These are phyloP conservation scores for Letharia lupina DNA, from an alignment of 495 filamentous ascomycete genomes.

Conservation along the genomic window DNA sequence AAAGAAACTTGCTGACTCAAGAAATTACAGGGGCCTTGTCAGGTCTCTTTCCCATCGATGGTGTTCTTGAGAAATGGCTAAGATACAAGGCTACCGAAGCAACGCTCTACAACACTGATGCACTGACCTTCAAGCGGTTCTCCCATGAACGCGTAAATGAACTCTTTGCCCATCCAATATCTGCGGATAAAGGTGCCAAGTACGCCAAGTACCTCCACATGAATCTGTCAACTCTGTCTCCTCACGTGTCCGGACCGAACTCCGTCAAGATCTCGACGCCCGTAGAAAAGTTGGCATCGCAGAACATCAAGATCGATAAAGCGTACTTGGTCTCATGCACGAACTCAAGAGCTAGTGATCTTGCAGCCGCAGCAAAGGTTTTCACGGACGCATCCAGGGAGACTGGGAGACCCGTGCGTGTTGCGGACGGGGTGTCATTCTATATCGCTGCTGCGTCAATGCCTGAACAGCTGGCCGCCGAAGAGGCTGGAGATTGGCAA, in stretches of 20 bases:
- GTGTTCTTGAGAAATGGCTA: constrained; percentile 64
- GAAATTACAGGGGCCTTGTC: constrained; percentile 40
- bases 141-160: constrained; percentile 63
- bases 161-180: constrained; percentile 55
- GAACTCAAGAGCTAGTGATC: constrained; percentile 75
- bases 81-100: constrained; percentile 63
- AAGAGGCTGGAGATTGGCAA: constrained; percentile 84
- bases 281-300: constrained; percentile 58
- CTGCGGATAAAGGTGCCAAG: constrained; percentile 65
- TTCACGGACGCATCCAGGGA: constrained; percentile 67
- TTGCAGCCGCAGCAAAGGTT: constrained; percentile 74
- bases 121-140: constrained; percentile 41
- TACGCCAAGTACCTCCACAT: constrained; percentile 78
- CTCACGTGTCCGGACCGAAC: constrained; percentile 85
- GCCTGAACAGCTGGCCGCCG: constrained; percentile 69
- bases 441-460: constrained; percentile 87
- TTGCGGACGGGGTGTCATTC: constrained; percentile 72
- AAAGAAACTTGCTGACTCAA: too few relatives aligned
- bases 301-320: constrained; percentile 70
- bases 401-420: constrained; percentile 45
- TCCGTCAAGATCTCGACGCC: constrained; percentile 84
- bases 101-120: constrained; percentile 41
- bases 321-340: constrained; percentile 91
- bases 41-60: constrained; percentile 73
- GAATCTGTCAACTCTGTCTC: constrained; percentile 74